These are phyloP conservation scores for Pleurotus ostreatus DNA, from an alignment of 768 basidiomycete species.

Conservation along the genomic window DNA sequence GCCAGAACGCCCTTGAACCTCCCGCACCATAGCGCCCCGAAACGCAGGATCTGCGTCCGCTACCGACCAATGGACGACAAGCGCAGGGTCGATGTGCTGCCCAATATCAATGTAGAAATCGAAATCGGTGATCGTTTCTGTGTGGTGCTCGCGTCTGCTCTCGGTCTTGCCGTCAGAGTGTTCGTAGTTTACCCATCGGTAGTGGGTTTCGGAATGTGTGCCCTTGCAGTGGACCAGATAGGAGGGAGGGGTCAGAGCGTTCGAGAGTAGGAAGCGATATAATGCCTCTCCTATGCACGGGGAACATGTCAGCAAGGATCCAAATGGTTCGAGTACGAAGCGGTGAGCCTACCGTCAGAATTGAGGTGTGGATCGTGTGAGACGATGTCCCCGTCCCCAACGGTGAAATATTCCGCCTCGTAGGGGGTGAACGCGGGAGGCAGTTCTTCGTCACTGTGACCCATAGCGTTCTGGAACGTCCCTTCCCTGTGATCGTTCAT, in stretches of 20 bases:
- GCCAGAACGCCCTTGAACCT: constrained; percentile 39
- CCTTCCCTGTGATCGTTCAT: too few relatives aligned
- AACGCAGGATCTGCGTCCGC: constrained; percentile 62
- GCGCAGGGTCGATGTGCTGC: constrained; percentile 33
- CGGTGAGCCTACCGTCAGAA: constrained; percentile 40
- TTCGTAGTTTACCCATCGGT: constrained; percentile 38
- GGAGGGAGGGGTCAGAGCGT: constrained; percentile 41
- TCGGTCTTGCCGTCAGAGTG: constrained; percentile 29
- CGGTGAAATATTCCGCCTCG: constrained; percentile 54
- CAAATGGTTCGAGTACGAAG: neutral
- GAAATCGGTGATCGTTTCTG: constrained; percentile 62
- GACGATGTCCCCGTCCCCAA: constrained; percentile 45
- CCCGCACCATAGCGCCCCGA: constrained; percentile 56
- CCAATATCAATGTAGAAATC: constrained; percentile 60
- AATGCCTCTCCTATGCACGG: constrained; percentile 41
- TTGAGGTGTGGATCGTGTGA: constrained; percentile 73
- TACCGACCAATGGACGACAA: constrained; percentile 50
- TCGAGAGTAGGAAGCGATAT: constrained; percentile 67
- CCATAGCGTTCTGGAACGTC: too few relatives aligned
- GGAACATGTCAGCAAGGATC: too few relatives aligned
- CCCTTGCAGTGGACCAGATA: constrained; percentile 49
- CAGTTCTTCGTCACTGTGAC: constrained; percentile 31
- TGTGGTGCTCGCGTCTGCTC: constrained; percentile 45
- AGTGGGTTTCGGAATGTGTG: constrained; percentile 49
- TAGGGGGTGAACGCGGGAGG: constrained; percentile 66